Conservation (phyloP, 371 early-diverging fungal genomes). For the Rhizopus sp. region DNA sequence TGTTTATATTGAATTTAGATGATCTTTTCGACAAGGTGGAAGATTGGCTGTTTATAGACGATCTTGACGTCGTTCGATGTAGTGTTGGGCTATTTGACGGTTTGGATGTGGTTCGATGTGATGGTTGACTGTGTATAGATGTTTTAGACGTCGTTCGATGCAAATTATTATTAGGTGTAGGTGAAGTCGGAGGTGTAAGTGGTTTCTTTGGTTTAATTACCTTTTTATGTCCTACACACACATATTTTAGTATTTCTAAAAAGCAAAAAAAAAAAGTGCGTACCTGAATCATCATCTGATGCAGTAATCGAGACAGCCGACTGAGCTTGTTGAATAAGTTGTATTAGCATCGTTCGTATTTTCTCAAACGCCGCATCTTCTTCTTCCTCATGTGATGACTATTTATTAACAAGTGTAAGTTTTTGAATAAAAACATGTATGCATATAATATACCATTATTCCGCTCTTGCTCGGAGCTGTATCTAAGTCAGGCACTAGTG, state of each 20-base stretch:
- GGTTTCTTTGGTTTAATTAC: too few species aligned
- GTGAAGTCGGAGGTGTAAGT: constrained; percentile 18
- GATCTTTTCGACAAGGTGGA: not conserved
- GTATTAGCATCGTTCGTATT: constrained; percentile 29
- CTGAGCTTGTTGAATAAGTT: constrained; percentile 50
- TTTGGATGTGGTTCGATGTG: constrained; percentile 9
- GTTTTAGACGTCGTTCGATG: constrained; percentile 20
- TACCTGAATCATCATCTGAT: not conserved
- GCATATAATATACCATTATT: constrained; percentile 26
- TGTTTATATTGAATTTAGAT: constrained; percentile 2
- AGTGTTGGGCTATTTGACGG: constrained; percentile 1
- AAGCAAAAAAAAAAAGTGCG: too few species aligned
- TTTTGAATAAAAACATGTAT: too few species aligned
- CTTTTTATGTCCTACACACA: too few species aligned
- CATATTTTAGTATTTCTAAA: too few species aligned
- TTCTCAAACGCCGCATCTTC: constrained; percentile 46
- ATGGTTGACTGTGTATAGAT: constrained; percentile 6
- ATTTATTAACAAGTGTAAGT: too few species aligned
- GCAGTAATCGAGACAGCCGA: constrained; percentile 23
- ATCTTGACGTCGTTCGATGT: too few species aligned
- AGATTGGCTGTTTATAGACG: too few species aligned
- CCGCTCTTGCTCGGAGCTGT: constrained; percentile 29
- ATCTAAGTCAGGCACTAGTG: constrained; percentile 40
- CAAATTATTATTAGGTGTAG: constrained; percentile 23
- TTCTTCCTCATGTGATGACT: constrained; percentile 16